Evolutionary conservation across 106 monocot genomes (phyloP), one percentile per base, ranked within the genome.

Genomic region (Gastrodia elata): DNA sequence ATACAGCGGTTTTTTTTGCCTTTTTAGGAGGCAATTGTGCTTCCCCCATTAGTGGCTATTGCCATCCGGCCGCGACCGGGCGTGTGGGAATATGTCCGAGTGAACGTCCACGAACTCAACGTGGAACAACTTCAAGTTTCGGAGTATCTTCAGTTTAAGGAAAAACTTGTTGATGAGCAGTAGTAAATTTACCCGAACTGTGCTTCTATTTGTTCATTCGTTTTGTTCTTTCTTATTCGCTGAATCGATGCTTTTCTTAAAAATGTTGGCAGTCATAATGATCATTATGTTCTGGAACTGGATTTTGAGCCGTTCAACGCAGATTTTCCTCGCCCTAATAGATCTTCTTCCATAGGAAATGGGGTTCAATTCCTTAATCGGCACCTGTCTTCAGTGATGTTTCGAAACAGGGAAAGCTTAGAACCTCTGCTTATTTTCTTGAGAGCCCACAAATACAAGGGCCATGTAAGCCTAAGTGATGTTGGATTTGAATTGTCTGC

Each of bases 301-400:
- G 95, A 96, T 41, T 92, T 96, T 32, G 92, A 96, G 78, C 92
- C 95, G 2, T 96, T 96, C 82, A 96, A 92, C 77, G 83, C 83
- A 0, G 52, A 79, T 20, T 78, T 86, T 35, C 95, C 95, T 9
- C 83, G 80, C 25, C 92, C 86, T 0, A 96, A 38, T 73, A 79
- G 83, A 22, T 92, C 95, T 30, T 87, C 95, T 5, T 96, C 91
- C 2, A 96, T 96, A 28, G 95, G 95, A 39, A 95, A 95, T 57
- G 91, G 94, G 16, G 94, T 95, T 55, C 94, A 91, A 80, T 95
- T 95, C 76, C 92, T 96, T 14, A 96, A 96, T 74, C 69, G 89
- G 30, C 95, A 96, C 57, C 76, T 96, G 35, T 96, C 95, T 0
- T 96, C 95, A 0, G 80, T 79, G 13, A 96, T 96, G 95, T 96